Evolutionary conservation across 805 yeast genomes (phyloP), one percentile per base, ranked within the genome.

Genomic region (Candida chauliodis): DNA sequence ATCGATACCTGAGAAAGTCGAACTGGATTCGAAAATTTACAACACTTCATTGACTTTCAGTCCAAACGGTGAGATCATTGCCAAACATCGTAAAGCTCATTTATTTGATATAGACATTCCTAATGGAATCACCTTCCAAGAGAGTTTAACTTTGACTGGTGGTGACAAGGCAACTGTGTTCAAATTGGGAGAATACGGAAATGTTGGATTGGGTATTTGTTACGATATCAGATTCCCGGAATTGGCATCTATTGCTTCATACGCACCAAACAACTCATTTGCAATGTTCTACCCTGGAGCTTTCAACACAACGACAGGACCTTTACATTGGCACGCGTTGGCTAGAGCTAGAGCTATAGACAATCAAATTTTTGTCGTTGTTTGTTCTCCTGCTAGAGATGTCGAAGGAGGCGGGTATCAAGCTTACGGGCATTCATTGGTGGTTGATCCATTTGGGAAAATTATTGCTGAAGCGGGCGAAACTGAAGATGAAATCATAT

Each of bases 81-180:
- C 88, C 34, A 85, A 82, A 52, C 98, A 59, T 59, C 76, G 98
- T 49, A 91, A 91, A 55, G 90, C 79, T 2, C 99, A 91, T 56
- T 61, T 91, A 45, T 91, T 91, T 53, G 98, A 91, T 56, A 86
- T 91, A 41, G 93, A 88, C 47, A 88, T 91, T 38, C 96, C 97
- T 1, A 82, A 83, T 33, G 90, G 91, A 36, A 89, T 93, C 56
- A 77, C 89, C 9, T 91, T 91, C 69, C 79, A 83, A 56, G 99
- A 91, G 58, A 79, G 87, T 32, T 71, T 70, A 19, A 76, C 86
- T 2, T 69, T 93, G 43, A 73, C 83, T 8, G 87, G 88, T 8
- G 98, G 97, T 17, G 69, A 75, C 49, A 81, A 82, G 54, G 83
- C 95, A 28, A 88, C 99, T 1, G 83, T 88, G 5, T 75, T 82